phyloP scores from a whole-genome alignment of 768 basidiomycete species.

The Leucocoprinus sp. region DNA sequence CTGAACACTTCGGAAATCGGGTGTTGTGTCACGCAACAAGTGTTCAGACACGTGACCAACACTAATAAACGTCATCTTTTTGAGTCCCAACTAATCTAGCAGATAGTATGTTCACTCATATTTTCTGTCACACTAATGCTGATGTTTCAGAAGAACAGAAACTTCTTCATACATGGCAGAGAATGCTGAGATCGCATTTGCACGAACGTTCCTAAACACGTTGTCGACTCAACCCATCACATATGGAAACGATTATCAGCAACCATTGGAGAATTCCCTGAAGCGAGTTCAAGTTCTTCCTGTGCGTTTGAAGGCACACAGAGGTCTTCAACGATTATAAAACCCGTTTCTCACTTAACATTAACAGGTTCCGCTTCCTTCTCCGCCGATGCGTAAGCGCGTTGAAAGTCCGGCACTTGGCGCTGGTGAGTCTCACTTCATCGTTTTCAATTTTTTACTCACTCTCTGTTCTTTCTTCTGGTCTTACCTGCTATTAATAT shows the following conservation, averaged over 20 bases:
- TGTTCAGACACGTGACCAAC: neutral
- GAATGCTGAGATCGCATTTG: conserved; percentile 60
- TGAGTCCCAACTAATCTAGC: neutral
- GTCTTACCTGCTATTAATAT: no score
- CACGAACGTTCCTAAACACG: conserved; percentile 55
- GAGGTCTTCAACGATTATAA: neutral
- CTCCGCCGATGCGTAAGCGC: conserved; percentile 4
- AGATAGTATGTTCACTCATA: neutral
- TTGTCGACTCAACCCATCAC: conserved; percentile 59
- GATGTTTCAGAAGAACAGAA: neutral
- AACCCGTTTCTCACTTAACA: neutral
- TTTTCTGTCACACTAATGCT: neutral
- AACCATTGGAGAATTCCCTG: conserved; percentile 55
- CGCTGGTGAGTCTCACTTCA: neutral
- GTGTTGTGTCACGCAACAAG: conserved; percentile 4
- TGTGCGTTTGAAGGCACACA: conserved; percentile 29
- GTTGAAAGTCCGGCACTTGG: neutral
- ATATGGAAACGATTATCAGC: conserved; percentile 71
- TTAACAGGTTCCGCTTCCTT: conserved; percentile 6
- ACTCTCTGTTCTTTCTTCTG: neutral
- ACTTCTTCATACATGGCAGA: conserved; percentile 26
- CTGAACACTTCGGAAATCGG: conserved; percentile 8
- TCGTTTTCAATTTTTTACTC: conserved; percentile 1
- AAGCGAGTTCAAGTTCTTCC: conserved; percentile 65
- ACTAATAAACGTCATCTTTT: neutral